Base-by-base conservation (phyloP, 1,284 basidiomycete genomes). In the Cystobasidium sp. region DNA sequence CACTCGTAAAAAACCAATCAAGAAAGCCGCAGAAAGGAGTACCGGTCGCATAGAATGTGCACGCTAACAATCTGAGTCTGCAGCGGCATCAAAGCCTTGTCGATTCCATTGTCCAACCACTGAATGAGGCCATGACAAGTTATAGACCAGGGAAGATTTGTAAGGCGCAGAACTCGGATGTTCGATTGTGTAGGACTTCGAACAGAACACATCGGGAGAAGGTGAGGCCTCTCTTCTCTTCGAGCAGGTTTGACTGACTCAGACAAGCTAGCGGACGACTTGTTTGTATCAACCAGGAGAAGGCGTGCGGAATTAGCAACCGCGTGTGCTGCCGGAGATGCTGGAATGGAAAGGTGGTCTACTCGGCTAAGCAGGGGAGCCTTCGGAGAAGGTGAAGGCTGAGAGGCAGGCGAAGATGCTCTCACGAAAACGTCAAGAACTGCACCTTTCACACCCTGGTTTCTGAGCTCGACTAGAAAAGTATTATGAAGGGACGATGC, bases 1-100 rank as follows among this genome's bases (percentile, higher is more conserved):
- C 2, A 31, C 31, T 31, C 31, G 31, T 31, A 2, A 31, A 31
- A 31, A 5, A 31, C 5, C 1, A 31, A 31, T 31, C 31, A 31
- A 31, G 31, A 31, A 31, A 31, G 31, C 31, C 31, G 31, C 31
- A 44, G 22, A 59, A 24, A 14, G 31, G 59, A 52, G 31, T 64
- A 71, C 69, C 69, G 61, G 24, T 73, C 70, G 31, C 70, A 73
- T 18, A 59, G 58, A 18, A 73, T 73, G 43, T 73, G 70, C 1
- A 73, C 62, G 46, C 62, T 49, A 20, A 66, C 43, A 41, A 73
- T 49, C 63, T 73, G 70, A 1, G 16, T 22, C 1, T 56, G 12
- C 5, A 20, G 24, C 4, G 70, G 53, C 6, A 59, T 47, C n/a
- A 73, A n/a, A 39, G 39, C 24, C 9, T 58, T 16, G 41, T 65